Evolutionary conservation across 495 filamentous ascomycete genomes (phyloP), one percentile per base, ranked within the genome.

Genomic region (Aspergillus sclerotioniger): DNA sequence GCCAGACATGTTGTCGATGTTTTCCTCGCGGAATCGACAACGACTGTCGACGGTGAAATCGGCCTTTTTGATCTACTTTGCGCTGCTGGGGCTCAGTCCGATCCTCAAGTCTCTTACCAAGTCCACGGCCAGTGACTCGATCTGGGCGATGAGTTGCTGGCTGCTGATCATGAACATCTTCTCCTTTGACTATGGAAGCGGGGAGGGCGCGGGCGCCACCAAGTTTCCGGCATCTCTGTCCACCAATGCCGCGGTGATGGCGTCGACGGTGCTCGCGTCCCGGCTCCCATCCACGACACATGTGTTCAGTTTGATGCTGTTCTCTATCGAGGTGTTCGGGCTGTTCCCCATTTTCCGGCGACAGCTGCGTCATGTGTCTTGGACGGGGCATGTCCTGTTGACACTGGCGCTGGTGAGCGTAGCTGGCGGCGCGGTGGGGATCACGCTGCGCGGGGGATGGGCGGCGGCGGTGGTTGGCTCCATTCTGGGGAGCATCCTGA

Each of bases 281-380:
- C 85, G 92, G 3, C 79, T 98, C 13, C 89, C 89, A 2, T 88
- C 84, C 45, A 97, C 95, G 0, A 91, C 90, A 0, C 92, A 98
- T 67, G 94, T 98, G 8, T 98, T 98, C 74, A 92, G 89, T 54
- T 80, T 98, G 4, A 96, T 92, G 25, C 81, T 98, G 1, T 98
- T 98, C 78, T 89, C 85, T 57, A 98, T 98, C 67, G 92, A 98
- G 70, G 91, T 98, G 6, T 98, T 98, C 64, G 94, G 92, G 0
- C 79, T 98, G 10, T 98, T 98, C 65, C 94, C 94, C 12, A 91
- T 98, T 2, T 98, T 98, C 66, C 81, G 95, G 8, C 84, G 91
- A 6, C 90, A 95, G 60, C 80, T 96, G 6, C 84, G 91, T 17
- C 89, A 92, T 65, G 82, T 87, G 15, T 90, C 85, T 46, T 96